phyloP scores from a whole-genome alignment of 441 rosid species.

The Iberis amara region DNA sequence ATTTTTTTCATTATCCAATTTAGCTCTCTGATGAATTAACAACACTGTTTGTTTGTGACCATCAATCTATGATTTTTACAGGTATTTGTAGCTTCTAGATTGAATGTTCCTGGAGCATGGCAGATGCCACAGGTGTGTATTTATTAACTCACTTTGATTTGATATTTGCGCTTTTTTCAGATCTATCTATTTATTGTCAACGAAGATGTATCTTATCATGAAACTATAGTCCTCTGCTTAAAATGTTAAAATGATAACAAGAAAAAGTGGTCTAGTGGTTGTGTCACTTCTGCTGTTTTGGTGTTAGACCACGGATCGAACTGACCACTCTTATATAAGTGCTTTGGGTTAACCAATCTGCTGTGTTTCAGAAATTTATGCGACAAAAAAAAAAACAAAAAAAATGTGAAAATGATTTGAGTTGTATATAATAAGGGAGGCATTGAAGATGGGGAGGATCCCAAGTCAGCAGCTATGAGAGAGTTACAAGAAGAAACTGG shows the following conservation, averaged over 20 bases:
- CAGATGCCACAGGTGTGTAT: slow-evolving; percentile 95
- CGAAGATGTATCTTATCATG: neutral
- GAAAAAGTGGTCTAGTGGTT: no score
- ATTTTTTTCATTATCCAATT: neutral
- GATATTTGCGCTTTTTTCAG: neutral
- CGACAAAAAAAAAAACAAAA: no score
- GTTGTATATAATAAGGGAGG: slow-evolving; percentile 51
- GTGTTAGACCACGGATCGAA: no score
- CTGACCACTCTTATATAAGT: no score
- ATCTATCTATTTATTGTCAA: neutral
- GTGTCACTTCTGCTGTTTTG: no score
- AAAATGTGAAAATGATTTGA: no score
- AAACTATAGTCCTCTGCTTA: no score
- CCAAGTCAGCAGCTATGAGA: slow-evolving; percentile 74
- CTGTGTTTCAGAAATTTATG: no score
- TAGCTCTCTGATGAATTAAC: slow-evolving; percentile 3
- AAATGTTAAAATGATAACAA: no score
- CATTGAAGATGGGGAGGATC: slow-evolving; percentile 89
- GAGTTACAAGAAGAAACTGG: slow-evolving; percentile 90
- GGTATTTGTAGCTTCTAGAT: slow-evolving; percentile 92
- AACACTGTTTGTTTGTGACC: slow-evolving; percentile 2
- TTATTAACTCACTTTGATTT: neutral
- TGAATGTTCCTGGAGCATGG: slow-evolving; percentile 99
- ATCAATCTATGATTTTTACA: slow-evolving; percentile 28
- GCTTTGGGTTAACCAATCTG: no score